Conservation (phyloP, 2,329 filamentous ascomycete species). For the Sordariomycetes sp. region DNA sequence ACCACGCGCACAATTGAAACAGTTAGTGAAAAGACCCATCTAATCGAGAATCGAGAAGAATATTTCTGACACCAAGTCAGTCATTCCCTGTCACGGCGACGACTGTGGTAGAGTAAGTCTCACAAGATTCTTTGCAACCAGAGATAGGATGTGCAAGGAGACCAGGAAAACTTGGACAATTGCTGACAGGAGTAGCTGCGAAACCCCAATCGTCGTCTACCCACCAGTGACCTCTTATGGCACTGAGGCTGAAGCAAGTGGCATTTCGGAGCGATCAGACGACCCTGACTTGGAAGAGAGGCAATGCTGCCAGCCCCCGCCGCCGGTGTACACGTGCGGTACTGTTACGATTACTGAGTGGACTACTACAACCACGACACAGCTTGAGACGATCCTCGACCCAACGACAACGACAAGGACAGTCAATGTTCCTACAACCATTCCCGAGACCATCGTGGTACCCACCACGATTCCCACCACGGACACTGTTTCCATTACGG, state of each 20-base stretch:
- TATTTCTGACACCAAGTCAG: too few species aligned
- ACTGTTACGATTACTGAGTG: conserved; percentile 6
- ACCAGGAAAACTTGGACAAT: too few species aligned
- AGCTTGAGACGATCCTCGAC: conserved; percentile 8
- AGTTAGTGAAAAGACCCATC: neutral
- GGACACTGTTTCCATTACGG: conserved; percentile 1
- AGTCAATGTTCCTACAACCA: conserved; percentile 2
- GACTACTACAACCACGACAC: conserved; percentile 3
- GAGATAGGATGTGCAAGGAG: neutral
- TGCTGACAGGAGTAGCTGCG: too few species aligned
- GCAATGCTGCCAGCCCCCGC: neutral
- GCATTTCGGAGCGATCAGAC: neutral
- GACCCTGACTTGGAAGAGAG: neutral
- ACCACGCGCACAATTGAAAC: conserved; percentile 1
- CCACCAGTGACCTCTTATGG: too few species aligned
- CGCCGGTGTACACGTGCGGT: neutral
- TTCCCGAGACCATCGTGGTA: conserved; percentile 2
- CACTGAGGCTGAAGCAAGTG: neutral
- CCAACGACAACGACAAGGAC: conserved; percentile 1
- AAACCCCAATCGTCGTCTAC: too few species aligned
- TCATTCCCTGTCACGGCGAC: conserved; percentile 7
- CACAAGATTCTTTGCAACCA: too few species aligned
- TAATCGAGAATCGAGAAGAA: neutral
- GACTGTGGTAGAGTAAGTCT: conserved; percentile 7
- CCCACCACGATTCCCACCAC: conserved; percentile 5